Conservation (phyloP, 495 filamentous ascomycete genomes). For the Penicillium macrosclerotiorum region DNA sequence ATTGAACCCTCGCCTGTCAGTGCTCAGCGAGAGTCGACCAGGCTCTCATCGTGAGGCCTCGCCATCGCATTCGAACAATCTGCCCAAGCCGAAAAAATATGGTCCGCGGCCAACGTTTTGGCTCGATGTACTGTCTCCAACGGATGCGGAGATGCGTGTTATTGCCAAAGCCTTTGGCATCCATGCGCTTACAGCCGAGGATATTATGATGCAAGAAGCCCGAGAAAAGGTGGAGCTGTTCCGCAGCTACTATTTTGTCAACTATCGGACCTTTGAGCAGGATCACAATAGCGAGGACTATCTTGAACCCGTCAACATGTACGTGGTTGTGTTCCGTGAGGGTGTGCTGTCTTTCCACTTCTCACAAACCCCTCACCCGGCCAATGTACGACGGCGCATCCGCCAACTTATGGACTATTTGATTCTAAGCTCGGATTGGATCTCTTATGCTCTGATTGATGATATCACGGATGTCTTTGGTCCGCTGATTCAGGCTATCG, state of each 20-base stretch:
- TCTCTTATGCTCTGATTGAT: constrained; percentile 96
- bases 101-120: constrained; percentile 93
- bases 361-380: constrained; percentile 86
- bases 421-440: constrained; percentile 92
- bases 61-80: constrained; percentile 20
- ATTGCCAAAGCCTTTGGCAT: constrained; percentile 91
- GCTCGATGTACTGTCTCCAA: constrained; percentile 89
- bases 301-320: constrained; percentile 95
- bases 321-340: constrained; percentile 93
- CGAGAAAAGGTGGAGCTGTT: constrained; percentile 98
- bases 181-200: constrained; percentile 90
- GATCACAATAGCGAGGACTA: constrained; percentile 83
- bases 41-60: constrained; percentile 27
- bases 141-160: constrained; percentile 88
- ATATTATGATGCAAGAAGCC: constrained; percentile 95
- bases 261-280: constrained; percentile 96
- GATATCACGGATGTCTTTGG: constrained; percentile 96
- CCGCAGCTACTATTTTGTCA: constrained; percentile 95
- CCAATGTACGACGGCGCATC: constrained; percentile 90
- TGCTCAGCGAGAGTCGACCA: constrained; percentile 34
- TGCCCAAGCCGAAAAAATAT: constrained; percentile 61
- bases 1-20: constrained; percentile 26
- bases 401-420: constrained; percentile 93
- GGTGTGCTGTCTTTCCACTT: constrained; percentile 96
- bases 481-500: constrained; percentile 84